Base-by-base conservation (phyloP, 2,329 filamentous ascomycete species). In the Penicillium glabrum region DNA sequence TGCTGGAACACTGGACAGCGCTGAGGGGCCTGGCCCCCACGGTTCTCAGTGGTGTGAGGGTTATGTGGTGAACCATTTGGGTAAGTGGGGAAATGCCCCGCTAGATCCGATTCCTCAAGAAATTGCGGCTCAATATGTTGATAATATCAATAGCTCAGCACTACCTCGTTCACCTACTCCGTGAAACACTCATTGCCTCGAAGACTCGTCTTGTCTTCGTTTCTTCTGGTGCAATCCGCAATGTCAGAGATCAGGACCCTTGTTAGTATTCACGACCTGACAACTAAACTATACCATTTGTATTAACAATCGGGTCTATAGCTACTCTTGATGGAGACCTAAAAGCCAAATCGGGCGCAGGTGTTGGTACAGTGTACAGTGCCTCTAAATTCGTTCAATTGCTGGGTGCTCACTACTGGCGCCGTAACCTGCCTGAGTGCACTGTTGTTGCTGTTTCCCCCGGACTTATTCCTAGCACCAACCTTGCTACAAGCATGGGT, bases 371-470 rank as follows among this genome's bases (percentile, higher is more conserved):
- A 1, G 55, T 67, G 1, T 68, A 68, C 61, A 65, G 66, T 48
- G 65, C 51, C 24, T 68, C 66, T 6, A 68, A 68, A 37, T 68
- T 68, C 26, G 53, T 57, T 1, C 62, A 64, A 19, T 46, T 68
- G 16, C 41, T 68, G 10, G 63, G 64, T 14, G 64, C 66, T 7
- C 62, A 66, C 35, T 66, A 62, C 47, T 68, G 66, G 66, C 64
- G 65, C 23, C 66, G 64, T 6, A 50, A 57, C 14, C 56, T 68
- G 6, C 63, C 64, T 3, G 46, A 51, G 2, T 68, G 66, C 46
- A 61, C 37, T 33, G 26, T 68, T 10, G 57, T 68, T 2, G 66
- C 66, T 16, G 65, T 68, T 8, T 68, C 65, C 1, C 66, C 66
- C 0, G 66, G 66, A 10, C 60, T 67, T 7, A 54, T 68, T 26